phyloP scores from a whole-genome alignment of 2,329 filamentous ascomycete species.

The Helotiales sp. region DNA sequence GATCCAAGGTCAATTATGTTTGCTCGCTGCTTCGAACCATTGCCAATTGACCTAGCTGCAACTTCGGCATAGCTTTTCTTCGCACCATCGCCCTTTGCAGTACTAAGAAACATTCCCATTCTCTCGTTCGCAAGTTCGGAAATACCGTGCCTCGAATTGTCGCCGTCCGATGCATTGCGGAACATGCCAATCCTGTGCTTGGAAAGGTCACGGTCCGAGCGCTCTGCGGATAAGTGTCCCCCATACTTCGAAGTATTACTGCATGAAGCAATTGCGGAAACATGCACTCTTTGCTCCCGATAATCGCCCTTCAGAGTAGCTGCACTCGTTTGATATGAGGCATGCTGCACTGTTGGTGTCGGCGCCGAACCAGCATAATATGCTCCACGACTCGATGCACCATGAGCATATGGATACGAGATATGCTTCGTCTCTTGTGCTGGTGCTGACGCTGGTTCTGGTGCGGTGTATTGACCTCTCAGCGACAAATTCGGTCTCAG shows the following conservation, averaged over 20 bases:
- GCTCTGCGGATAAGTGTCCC: neutral
- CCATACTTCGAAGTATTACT: neutral
- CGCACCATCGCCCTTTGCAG: too few species aligned
- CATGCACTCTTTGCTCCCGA: neutral
- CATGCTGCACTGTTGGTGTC: neutral
- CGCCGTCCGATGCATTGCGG: too few species aligned
- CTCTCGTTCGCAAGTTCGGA: too few species aligned
- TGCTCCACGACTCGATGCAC: neutral
- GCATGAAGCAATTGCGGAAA: neutral
- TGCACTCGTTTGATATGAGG: neutral
- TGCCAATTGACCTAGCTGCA: too few species aligned
- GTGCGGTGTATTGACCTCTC: constrained; percentile 11
- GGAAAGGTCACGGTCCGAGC: neutral
- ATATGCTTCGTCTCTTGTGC: neutral
- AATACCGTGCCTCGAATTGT: too few species aligned
- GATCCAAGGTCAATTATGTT: neutral
- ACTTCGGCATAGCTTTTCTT: too few species aligned
- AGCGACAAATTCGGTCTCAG: constrained; percentile 29
- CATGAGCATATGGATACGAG: neutral
- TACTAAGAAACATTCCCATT: too few species aligned
- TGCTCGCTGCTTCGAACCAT: too few species aligned
- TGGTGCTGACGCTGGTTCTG: too few species aligned
- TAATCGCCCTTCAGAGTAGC: neutral
- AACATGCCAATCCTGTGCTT: too few species aligned
- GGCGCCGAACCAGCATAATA: neutral